Conservation (phyloP, 2,329 filamentous ascomycete species). For the Aureobasidium pullulans region DNA sequence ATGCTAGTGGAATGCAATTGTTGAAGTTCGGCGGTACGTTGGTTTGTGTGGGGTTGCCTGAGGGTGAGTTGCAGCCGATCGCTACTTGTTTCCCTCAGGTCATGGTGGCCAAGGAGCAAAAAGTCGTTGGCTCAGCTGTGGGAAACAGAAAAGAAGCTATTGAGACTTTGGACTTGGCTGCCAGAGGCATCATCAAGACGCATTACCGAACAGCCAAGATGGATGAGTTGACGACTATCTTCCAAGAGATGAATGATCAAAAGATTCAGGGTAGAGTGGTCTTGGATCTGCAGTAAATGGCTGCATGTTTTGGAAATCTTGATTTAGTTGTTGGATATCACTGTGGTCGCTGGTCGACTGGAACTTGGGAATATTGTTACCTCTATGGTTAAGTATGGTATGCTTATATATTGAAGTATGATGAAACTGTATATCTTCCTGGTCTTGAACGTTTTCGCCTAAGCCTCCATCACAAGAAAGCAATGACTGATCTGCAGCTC, state of each 20-base stretch:
- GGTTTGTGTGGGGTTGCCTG: constrained; percentile 42
- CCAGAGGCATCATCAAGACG: constrained; percentile 39
- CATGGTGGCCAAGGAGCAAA: constrained; percentile 36
- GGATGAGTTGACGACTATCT: constrained; percentile 39
- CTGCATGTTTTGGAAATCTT: neutral
- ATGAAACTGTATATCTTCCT: no score
- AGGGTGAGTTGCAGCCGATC: constrained; percentile 40
- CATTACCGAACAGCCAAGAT: constrained; percentile 40
- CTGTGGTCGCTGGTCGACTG: no score
- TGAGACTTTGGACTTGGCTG: constrained; percentile 41
- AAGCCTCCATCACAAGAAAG: no score
- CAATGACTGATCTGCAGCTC: no score
- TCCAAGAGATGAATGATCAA: constrained; percentile 40
- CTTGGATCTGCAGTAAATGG: constrained; percentile 33
- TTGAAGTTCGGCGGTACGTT: constrained; percentile 39
- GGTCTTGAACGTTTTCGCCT: no score
- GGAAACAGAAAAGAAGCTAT: constrained; percentile 42
- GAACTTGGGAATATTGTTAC: no score
- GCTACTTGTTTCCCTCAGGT: constrained; percentile 33
- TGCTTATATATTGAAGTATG: no score
- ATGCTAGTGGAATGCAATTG: constrained; percentile 33
- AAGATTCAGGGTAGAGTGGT: constrained; percentile 42
- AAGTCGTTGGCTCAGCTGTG: constrained; percentile 40
- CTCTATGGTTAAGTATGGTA: no score
- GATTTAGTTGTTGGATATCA: neutral